phyloP scores from a whole-genome alignment of 805 yeast species.

The Metschnikowia lochheadii region DNA sequence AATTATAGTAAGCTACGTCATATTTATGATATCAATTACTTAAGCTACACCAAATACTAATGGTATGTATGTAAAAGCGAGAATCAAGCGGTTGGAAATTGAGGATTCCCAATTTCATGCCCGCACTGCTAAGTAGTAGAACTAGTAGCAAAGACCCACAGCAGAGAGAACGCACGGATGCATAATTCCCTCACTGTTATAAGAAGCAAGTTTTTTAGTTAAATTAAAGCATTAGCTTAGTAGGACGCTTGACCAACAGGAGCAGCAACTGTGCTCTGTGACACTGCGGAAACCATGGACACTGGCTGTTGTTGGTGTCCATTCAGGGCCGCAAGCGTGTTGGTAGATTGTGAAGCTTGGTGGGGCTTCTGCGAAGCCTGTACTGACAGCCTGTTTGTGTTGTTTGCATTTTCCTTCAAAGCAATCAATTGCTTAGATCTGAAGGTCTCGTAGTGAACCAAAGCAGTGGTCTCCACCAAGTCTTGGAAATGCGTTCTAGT shows the following conservation, averaged over 20 bases:
- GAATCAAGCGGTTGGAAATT: background rate
- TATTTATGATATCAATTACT: no score
- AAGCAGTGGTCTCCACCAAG: conserved; percentile 86
- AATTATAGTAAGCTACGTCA: no score
- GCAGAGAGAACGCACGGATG: background rate
- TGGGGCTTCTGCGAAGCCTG: conserved; percentile 9
- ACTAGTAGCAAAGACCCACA: conserved; percentile 1
- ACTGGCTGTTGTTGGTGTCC: conserved; percentile 8
- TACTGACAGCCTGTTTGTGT: conserved; percentile 36
- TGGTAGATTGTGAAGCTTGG: conserved; percentile 7
- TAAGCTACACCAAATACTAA: background rate
- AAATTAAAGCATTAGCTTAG: background rate
- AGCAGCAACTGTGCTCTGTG: conserved; percentile 16
- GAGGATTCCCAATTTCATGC: background rate
- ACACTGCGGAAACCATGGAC: conserved; percentile 17
- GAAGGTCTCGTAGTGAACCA: conserved; percentile 86
- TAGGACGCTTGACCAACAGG: conserved; percentile 2
- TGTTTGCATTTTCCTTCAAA: conserved; percentile 81
- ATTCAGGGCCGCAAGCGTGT: conserved; percentile 5
- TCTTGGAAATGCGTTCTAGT: conserved; percentile 95
- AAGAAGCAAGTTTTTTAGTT: conserved; percentile 2
- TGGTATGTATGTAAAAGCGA: conserved; percentile 1
- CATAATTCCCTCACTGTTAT: background rate
- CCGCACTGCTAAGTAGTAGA: background rate
- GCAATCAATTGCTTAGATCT: conserved; percentile 92